Base-by-base conservation (phyloP, 768 basidiomycete species). In the Boletus bicolor region DNA sequence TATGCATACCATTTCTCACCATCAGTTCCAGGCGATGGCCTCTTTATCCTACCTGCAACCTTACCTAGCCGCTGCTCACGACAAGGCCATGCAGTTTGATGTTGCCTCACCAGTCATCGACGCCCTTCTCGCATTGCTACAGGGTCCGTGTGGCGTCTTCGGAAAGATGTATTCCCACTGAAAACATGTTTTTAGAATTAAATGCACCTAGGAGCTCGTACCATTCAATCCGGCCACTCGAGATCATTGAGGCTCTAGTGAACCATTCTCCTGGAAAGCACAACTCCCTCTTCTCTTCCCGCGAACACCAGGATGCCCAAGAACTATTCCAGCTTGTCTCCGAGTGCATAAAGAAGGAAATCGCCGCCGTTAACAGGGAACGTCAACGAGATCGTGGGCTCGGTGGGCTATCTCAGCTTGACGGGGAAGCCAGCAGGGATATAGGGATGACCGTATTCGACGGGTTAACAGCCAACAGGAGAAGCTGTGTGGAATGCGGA, bases 261-360 rank as follows among this genome's bases (percentile, higher is more conserved):
- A 68, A 76, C 21, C 77, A 80, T 57, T 75, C 80, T 37, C 71
- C 76, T 35, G 80, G 80, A 48, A 81, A 80, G 65, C 69, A 79
- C 59, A 80, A 80, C 61, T 79, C 87, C 0, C 78, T 93, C 11
- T 87, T 96, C 71, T 83, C 84, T 60, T 93, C 93, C 1, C 86
- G 92, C 12, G 93, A 97, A 68, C 96, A 98, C 69, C 96, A 98
- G 74, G 96, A 98, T 69, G 96, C 96, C 5, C 96, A 98, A 67
- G 96, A 98, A 68, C 80, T 98, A n/a, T 98, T 97, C 75, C 88
- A 96, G 63, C 85, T 98, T 34, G 76, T 98, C 9, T 89, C 93
- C 1, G 93, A 95, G 69, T 89, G 86, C 50, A 79, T 98, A 62
- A 92, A 92, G 73, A 87, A 86, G 57, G 96, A 98, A 69, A 79